A percentile compares a stretch with the other conserved stretches of the same genome.
Conservation (phyloP, 768 basidiomycete species). For the Podaxis mareebaensis region DNA sequence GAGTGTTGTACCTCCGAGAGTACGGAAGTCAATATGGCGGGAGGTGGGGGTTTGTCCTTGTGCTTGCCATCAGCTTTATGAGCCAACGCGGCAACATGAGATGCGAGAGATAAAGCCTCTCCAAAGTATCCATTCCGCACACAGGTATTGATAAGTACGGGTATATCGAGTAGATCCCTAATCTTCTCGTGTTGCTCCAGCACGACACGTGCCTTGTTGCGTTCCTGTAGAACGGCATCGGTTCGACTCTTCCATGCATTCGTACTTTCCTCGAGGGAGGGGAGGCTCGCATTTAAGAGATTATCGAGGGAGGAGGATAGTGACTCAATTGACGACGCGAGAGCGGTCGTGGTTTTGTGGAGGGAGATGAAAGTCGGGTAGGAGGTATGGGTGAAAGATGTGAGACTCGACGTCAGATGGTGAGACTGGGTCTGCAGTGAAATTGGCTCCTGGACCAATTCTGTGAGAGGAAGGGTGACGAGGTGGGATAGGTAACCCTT, state of each 20-base stretch:
- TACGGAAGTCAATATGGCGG: constrained; percentile 59
- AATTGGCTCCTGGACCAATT: constrained; percentile 73
- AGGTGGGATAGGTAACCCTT: constrained; percentile 66
- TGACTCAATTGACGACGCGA: constrained; percentile 70
- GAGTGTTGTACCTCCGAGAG: constrained; percentile 69
- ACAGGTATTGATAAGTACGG: constrained; percentile 89
- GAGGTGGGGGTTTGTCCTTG: constrained; percentile 36
- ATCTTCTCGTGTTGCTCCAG: constrained; percentile 94
- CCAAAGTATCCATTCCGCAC: constrained; percentile 90
- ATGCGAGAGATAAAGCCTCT: constrained; percentile 85
- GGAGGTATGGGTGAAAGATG: constrained; percentile 86
- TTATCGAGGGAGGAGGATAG: constrained; percentile 73
- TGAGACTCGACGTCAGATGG: constrained; percentile 86
- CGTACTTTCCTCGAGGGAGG: constrained; percentile 74
- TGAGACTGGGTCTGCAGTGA: constrained; percentile 81
- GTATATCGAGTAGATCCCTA: constrained; percentile 87
- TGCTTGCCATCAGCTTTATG: not conserved
- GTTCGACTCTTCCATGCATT: constrained; percentile 71
- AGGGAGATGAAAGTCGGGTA: constrained; percentile 92
- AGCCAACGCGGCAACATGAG: constrained; percentile 62
- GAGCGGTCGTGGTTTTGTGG: constrained; percentile 74
- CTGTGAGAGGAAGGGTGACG: constrained; percentile 62
- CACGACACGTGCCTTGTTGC: constrained; percentile 79
- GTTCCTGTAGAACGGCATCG: constrained; percentile 71
- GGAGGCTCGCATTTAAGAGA: constrained; percentile 67